These are phyloP conservation scores for Mycena amicta DNA, from an alignment of 768 basidiomycete species.

Conservation along the genomic window DNA sequence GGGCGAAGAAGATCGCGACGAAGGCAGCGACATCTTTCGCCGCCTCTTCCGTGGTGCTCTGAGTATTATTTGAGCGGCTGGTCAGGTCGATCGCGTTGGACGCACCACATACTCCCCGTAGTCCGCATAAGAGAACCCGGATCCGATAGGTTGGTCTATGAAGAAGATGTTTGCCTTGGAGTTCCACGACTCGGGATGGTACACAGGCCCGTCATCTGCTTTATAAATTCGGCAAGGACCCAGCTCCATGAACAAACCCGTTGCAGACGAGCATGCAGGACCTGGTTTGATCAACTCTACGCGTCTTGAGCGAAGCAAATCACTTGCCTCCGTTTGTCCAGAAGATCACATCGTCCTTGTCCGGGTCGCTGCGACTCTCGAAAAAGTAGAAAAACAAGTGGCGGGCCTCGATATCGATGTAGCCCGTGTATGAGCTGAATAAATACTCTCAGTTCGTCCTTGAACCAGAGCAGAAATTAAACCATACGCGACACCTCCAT, in stretches of 20 bases:
- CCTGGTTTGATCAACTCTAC: background rate
- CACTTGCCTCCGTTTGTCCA: conserved; percentile 53
- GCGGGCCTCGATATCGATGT: conserved; percentile 49
- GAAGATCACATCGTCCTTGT: conserved; percentile 46
- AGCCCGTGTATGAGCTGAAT: conserved; percentile 46
- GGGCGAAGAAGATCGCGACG: conserved; percentile 55
- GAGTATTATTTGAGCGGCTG: background rate
- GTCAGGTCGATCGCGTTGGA: background rate
- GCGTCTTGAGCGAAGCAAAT: background rate
- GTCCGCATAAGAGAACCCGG: conserved; percentile 50
- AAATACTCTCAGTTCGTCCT: no score
- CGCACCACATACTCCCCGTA: conserved; percentile 25
- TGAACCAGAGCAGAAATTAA: background rate
- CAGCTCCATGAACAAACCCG: conserved; percentile 11
- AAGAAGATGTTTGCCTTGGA: conserved; percentile 45
- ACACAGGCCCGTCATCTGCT: background rate
- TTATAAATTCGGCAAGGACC: conserved; percentile 44
- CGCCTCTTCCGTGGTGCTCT: conserved; percentile 54
- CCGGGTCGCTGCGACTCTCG: conserved; percentile 50
- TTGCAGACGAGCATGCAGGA: conserved; percentile 8
- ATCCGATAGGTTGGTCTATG: conserved; percentile 48
- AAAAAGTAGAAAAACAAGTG: conserved; percentile 61
- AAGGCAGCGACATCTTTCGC: conserved; percentile 56
- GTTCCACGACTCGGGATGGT: conserved; percentile 28
- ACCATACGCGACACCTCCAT: conserved; percentile 38